phyloP scores from a whole-genome alignment of 2,329 filamentous ascomycete species.

The Aspergillus ruber region DNA sequence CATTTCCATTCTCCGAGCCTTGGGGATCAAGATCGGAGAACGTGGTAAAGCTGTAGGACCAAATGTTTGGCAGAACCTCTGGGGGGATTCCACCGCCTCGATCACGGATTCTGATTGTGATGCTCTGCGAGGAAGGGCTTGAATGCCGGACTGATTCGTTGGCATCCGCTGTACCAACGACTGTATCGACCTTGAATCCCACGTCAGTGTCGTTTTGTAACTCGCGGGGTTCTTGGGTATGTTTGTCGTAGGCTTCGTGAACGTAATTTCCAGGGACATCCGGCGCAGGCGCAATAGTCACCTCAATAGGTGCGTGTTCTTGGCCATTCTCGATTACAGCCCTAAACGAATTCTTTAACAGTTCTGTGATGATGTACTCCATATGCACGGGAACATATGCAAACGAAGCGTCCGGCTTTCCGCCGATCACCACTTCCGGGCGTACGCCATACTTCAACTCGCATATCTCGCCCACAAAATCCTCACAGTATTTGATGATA shows the following conservation, averaged over 20 bases:
- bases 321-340: conserved; percentile 82
- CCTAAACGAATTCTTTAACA: conserved; percentile 94
- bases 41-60: conserved; percentile 96
- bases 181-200: conserved; percentile 24
- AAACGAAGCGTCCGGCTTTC: conserved; percentile 80
- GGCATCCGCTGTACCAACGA: conserved; percentile 22
- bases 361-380: conserved; percentile 93
- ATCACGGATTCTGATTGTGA: conserved; percentile 92
- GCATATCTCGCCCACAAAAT: conserved; percentile 91
- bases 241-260: conserved; percentile 36
- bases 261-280: conserved; percentile 37
- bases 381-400: conserved; percentile 93
- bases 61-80: conserved; percentile 77
- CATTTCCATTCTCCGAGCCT: conserved; percentile 44
- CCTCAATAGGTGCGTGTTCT: conserved; percentile 73
- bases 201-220: conserved; percentile 18
- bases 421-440: conserved; percentile 72
- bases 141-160: conserved; percentile 28
- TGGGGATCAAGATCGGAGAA: conserved; percentile 64
- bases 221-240: neutral
- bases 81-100: conserved; percentile 89
- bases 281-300: conserved; percentile 75
- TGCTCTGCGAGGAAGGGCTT: conserved; percentile 59
- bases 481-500: conserved; percentile 76
- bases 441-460: conserved; percentile 91